Percentiles rank a stretch among this genome's conserved stretches.
These are phyloP conservation scores for Microbotryum lychnidis-dioicae DNA, from an alignment of 1,284 basidiomycete genomes.

Conservation along the genomic window DNA sequence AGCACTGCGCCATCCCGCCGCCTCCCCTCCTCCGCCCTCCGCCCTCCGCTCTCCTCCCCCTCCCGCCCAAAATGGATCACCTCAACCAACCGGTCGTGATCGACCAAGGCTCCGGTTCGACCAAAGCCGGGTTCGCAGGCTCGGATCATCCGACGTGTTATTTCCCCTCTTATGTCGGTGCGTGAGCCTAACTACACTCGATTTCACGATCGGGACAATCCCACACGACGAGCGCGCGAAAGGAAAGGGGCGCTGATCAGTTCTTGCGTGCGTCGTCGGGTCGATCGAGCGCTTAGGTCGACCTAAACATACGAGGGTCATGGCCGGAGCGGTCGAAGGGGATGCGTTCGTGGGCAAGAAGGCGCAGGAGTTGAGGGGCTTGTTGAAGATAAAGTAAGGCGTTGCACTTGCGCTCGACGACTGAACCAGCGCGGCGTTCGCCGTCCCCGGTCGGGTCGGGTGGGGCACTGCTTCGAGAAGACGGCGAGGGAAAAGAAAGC, in stretches of 20 bases:
- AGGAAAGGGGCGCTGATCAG: not conserved
- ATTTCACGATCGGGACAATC: too few relatives aligned
- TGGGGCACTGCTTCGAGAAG: not conserved
- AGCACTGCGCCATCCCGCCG: too few relatives aligned
- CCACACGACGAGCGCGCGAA: not conserved
- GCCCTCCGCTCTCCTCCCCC: not conserved
- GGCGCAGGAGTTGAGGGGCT: constrained; percentile 85
- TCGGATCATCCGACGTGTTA: constrained; percentile 97
- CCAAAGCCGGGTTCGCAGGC: constrained; percentile 95
- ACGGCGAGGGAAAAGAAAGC: not conserved
- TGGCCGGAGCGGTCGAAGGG: constrained; percentile 85
- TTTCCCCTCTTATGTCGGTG: constrained; percentile 89
- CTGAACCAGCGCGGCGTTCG: too few relatives aligned
- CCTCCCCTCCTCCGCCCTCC: not conserved
- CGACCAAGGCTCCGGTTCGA: constrained; percentile 95
- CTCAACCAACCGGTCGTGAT: constrained; percentile 31
- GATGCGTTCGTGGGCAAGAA: constrained; percentile 87
- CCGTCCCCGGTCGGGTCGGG: too few relatives aligned
- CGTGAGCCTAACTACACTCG: constrained; percentile 14
- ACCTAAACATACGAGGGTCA: constrained; percentile 89
- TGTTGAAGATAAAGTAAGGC: constrained; percentile 64
- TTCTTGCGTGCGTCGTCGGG: not conserved
- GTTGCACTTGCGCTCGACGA: too few relatives aligned
- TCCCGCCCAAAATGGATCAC: constrained; percentile 10
- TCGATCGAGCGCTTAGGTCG: constrained; percentile 52